Evolutionary conservation across 441 rosid genomes (phyloP), one percentile per base, ranked within the genome.

Genomic region (Jatropha multifida): DNA sequence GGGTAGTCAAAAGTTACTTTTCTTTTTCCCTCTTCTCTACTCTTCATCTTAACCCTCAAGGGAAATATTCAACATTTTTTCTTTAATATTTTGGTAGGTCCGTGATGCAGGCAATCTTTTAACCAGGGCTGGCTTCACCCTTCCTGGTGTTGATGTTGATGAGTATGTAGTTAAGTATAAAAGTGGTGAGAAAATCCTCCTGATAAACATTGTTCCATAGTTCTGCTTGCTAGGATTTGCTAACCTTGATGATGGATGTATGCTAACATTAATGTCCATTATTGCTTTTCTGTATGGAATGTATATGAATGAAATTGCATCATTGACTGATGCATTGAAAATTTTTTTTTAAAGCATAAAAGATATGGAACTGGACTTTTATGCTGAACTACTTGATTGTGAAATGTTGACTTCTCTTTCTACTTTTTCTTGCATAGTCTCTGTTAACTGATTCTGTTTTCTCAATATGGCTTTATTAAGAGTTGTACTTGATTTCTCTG

Each of bases 101-200:
- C 89, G 98, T 38, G 99, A 96, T 79, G 98, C 98, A 65, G 99
- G 98, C 65, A 94, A 96, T 86, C 94, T 96, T 72, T 86, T 96
- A 80, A 94, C 94, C 46, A 90, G 99, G 85, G 99, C 97, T 27
- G 98, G 98, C 65, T 94, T 94, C 81, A 77, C 94, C 69, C 97
- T 96, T 83, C 97, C 98, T 59, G 94, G 96, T 41, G 97, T 96
- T 51, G 99, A 96, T 69, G 94, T 96, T 63, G 97, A 96, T 69
- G 94, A 94, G 79, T 94, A 94, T 46, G 88, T 88, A 17, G 98
- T 96, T 71, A 94, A 82, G 85, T 96, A 96, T 82, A 87, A 80
- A 75, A 92, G 86, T 74, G 91, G 98, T 96, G 88, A 91, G 87
- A 52, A 76, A 54, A 20, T 80, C 32, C 60, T 66, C 54, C 15